These are phyloP conservation scores for Berberis vulgaris DNA, from an alignment of 164 flowering plant genomes.

Conservation along the genomic window DNA sequence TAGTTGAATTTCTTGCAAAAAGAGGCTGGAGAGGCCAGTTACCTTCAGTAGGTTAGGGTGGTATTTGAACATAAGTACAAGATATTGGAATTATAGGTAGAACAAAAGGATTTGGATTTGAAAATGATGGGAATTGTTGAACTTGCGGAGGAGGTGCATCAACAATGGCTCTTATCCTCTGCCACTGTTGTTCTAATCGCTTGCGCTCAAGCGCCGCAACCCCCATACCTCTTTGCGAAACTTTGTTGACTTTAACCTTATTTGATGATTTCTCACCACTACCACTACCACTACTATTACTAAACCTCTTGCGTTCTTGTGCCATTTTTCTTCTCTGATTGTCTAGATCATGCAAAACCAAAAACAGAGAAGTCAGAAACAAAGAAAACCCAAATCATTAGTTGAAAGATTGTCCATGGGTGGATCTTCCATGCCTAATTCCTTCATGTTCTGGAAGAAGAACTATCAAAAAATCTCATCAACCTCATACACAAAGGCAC, in stretches of 20 bases:
- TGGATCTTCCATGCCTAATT: no score
- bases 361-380: slow-evolving; percentile 1
- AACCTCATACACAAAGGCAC: no score
- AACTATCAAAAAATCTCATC: no score
- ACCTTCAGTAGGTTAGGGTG: no score
- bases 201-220: slow-evolving; percentile 77
- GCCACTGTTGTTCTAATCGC: slow-evolving; percentile 48
- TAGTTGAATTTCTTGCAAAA: neutral
- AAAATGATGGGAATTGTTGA: no score
- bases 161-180: slow-evolving; percentile 17
- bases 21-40: no score
- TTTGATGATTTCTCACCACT: slow-evolving; percentile 21
- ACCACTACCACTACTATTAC: slow-evolving; percentile 4
- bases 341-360: neutral
- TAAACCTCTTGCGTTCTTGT: slow-evolving; percentile 5
- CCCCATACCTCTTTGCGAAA: slow-evolving; percentile 82
- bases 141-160: neutral
- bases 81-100: no score
- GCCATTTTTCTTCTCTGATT: slow-evolving; percentile 5
- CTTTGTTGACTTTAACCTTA: slow-evolving; percentile 50
- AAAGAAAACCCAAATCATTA: neutral
- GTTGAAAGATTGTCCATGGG: no score
- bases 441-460: no score
- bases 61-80: no score
- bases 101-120: no score